Evolutionary conservation across 2,329 filamentous ascomycete genomes (phyloP).

Genomic region (Cercospora sp.): DNA sequence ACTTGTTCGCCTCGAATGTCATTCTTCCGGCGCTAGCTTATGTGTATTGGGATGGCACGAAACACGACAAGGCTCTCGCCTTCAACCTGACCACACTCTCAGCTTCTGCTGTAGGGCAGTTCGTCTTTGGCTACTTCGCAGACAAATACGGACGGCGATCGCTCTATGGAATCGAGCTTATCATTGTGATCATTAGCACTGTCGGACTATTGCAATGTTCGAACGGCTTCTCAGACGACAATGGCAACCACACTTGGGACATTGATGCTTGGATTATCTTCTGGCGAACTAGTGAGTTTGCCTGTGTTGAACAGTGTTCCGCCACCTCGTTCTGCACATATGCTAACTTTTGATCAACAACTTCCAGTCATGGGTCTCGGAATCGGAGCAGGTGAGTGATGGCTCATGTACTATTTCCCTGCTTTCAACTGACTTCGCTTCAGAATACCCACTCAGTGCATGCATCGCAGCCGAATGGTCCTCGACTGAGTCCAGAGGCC

Average conservation of each 20-base stretch:
- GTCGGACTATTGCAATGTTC: constrained; percentile 45
- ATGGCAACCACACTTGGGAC: constrained; percentile 35
- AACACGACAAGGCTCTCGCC: constrained; percentile 34
- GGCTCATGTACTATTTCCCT: not conserved
- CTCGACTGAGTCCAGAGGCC: constrained; percentile 40
- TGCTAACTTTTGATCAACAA: not conserved
- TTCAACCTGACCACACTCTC: constrained; percentile 44
- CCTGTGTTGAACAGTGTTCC: not conserved
- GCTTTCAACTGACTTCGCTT: not conserved
- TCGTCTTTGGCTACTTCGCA: constrained; percentile 44
- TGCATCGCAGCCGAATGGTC: constrained; percentile 46
- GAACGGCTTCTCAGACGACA: constrained; percentile 30
- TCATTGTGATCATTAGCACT: constrained; percentile 45
- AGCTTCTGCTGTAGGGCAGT: constrained; percentile 43
- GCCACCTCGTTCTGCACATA: not conserved
- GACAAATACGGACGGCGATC: constrained; percentile 43
- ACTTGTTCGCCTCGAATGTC: constrained; percentile 44
- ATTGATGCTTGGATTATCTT: constrained; percentile 44
- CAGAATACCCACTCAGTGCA: constrained; percentile 41
- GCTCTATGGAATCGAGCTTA: constrained; percentile 45
- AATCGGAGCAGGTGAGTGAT: constrained; percentile 36
- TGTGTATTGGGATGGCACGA: constrained; percentile 40
- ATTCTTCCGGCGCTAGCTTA: constrained; percentile 45
- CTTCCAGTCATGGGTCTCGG: constrained; percentile 42
- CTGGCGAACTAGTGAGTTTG: constrained; percentile 37